Percentiles rank a stretch among this genome's conserved stretches.
phyloP scores from a whole-genome alignment of 352 stramenopile genomes.

The Peronospora belbahrii region DNA sequence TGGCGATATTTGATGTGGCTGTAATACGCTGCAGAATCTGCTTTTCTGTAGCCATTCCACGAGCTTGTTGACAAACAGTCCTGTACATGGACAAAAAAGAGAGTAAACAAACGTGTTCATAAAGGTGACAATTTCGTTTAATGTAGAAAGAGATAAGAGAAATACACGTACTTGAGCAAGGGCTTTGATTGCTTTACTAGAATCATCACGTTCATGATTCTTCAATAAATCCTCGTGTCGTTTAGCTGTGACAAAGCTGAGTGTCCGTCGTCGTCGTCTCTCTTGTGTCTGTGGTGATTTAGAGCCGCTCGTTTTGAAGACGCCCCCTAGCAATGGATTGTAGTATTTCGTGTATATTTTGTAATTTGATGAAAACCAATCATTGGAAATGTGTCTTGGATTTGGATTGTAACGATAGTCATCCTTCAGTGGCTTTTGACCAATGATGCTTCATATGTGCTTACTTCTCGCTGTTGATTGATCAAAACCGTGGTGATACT shows the following conservation, averaged over 20 bases:
- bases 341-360: too few relatives aligned
- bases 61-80: slow-evolving; percentile 61
- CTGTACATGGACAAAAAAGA: slow-evolving; percentile 16
- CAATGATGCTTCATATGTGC: too few relatives aligned
- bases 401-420: too few relatives aligned
- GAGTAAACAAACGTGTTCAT: slow-evolving; percentile 1
- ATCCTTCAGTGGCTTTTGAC: too few relatives aligned
- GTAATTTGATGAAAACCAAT: too few relatives aligned
- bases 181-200: slow-evolving; percentile 40
- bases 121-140: too few relatives aligned
- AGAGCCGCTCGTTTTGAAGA: slow-evolving; percentile 25
- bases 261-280: too few relatives aligned
- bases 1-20: slow-evolving; percentile 98
- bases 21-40: slow-evolving; percentile 96
- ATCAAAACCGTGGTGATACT: too few relatives aligned
- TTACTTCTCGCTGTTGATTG: too few relatives aligned
- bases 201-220: slow-evolving; percentile 40
- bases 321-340: too few relatives aligned
- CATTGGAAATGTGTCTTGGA: too few relatives aligned
- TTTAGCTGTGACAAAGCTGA: slow-evolving; percentile 22
- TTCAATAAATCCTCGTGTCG: slow-evolving; percentile 12
- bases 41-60: slow-evolving; percentile 98
- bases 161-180: slow-evolving; percentile 40
- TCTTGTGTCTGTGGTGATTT: slow-evolving; percentile 28
- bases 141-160: not conserved